Conservation (phyloP, 2,329 filamentous ascomycete genomes). For the Trichoderma hamatum region DNA sequence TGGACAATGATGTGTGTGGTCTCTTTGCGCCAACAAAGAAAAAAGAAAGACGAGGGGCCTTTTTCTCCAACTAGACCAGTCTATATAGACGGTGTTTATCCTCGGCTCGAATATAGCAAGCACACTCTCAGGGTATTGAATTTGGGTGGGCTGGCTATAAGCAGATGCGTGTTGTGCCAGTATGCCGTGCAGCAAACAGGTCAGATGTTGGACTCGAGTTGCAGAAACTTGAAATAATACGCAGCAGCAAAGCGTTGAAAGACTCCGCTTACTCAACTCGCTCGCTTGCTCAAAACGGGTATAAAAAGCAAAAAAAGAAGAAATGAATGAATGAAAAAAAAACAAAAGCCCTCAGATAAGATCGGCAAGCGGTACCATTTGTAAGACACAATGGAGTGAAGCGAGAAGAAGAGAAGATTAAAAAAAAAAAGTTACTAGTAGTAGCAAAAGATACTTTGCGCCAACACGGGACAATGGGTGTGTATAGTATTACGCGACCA, state of each 20-base stretch:
- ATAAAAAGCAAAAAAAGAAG: neutral
- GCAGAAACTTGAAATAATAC: neutral
- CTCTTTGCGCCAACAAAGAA: slow-evolving; percentile 1
- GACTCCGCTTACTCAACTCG: slow-evolving; percentile 10
- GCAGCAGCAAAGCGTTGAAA: neutral
- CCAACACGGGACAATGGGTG: slow-evolving; percentile 15
- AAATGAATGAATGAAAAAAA: neutral
- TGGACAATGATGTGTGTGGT: neutral
- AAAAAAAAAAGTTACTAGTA: neutral
- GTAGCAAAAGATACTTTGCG: slow-evolving; percentile 9
- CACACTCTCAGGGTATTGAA: neutral
- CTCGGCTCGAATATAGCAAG: neutral
- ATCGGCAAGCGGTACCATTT: neutral
- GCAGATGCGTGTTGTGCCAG: neutral
- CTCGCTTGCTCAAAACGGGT: neutral
- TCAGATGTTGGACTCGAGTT: slow-evolving; percentile 1
- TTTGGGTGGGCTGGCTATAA: neutral
- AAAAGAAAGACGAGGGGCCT: neutral
- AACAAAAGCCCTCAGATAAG: neutral
- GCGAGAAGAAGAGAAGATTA: neutral
- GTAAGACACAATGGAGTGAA: neutral
- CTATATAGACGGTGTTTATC: neutral
- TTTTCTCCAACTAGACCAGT: neutral
- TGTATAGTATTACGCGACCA: slow-evolving; percentile 10
- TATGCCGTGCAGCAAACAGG: neutral